Percentiles rank a stretch among this genome's conserved stretches.
These are phyloP conservation scores for Fagus sylvatica DNA, from an alignment of 306 rosid species.

Conservation along the genomic window DNA sequence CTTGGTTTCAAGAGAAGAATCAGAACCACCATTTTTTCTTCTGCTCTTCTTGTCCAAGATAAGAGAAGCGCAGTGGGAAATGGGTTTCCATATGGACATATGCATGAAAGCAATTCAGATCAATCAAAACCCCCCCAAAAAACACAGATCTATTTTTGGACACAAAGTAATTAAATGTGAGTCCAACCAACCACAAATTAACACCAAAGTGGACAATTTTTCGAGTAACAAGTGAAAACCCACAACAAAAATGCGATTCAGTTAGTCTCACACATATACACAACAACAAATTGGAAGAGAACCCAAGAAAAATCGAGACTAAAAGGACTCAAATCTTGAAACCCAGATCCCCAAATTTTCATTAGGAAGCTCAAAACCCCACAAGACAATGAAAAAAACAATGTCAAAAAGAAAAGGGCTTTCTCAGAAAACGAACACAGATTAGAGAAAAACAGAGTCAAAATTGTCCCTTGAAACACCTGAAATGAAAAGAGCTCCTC, in stretches of 20 bases:
- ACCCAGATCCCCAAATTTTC: slow-evolving; percentile 71
- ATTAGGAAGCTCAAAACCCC: not conserved
- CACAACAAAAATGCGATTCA: slow-evolving; percentile 22
- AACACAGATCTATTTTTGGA: slow-evolving; percentile 24
- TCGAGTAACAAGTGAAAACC: slow-evolving; percentile 5
- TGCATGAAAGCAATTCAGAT: slow-evolving; percentile 60
- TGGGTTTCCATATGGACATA: slow-evolving; percentile 96
- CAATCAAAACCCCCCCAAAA: slow-evolving; percentile 13
- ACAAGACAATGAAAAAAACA: slow-evolving; percentile 31
- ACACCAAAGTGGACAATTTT: too few species aligned
- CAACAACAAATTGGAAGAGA: slow-evolving; percentile 21
- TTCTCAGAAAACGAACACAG: not conserved
- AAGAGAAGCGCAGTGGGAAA: slow-evolving; percentile 90
- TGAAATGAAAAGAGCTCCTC: slow-evolving; percentile 25
- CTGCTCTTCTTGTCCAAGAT: slow-evolving; percentile 83
- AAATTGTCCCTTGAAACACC: slow-evolving; percentile 11
- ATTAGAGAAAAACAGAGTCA: not conserved
- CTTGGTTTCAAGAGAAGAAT: slow-evolving; percentile 44
- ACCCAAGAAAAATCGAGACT: slow-evolving; percentile 35
- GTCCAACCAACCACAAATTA: too few species aligned
- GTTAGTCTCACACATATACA: too few species aligned
- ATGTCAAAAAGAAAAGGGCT: slow-evolving; percentile 2
- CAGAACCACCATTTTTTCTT: slow-evolving; percentile 55
- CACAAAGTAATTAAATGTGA: not conserved
- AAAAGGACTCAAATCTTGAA: slow-evolving; percentile 60